Conservation (phyloP, 768 basidiomycete species). For the Clavulina sp. region DNA sequence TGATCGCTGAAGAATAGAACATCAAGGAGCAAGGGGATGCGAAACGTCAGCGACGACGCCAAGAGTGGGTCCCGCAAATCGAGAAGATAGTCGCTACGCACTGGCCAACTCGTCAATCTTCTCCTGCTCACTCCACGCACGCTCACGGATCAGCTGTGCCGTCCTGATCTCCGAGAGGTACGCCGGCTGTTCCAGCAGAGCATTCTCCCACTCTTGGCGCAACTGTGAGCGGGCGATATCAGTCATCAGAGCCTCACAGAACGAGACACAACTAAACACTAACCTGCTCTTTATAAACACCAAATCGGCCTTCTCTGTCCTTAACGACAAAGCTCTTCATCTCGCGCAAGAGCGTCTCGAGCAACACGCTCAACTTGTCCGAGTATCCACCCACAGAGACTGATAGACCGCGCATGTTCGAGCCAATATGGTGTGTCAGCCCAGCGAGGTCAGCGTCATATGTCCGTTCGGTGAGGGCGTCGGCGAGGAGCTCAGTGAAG, state of each 20-base stretch:
- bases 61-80: neutral
- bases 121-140: slow-evolving; percentile 62
- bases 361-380: slow-evolving; percentile 65
- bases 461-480: slow-evolving; percentile 75
- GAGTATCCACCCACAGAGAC: slow-evolving; percentile 72
- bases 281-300: slow-evolving; percentile 74
- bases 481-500: slow-evolving; percentile 70
- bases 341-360: slow-evolving; percentile 51
- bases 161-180: slow-evolving; percentile 59
- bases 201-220: slow-evolving; percentile 68
- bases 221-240: slow-evolving; percentile 26
- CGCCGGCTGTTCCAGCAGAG: slow-evolving; percentile 72
- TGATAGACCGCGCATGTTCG: slow-evolving; percentile 46
- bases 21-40: neutral
- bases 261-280: slow-evolving; percentile 10
- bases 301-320: slow-evolving; percentile 55
- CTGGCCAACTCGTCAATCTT: slow-evolving; percentile 56
- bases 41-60: neutral
- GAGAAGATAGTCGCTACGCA: slow-evolving; percentile 23
- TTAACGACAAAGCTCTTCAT: slow-evolving; percentile 45
- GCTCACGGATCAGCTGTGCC: slow-evolving; percentile 50
- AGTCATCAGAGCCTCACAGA: slow-evolving; percentile 3
- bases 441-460: slow-evolving; percentile 91
- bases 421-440: slow-evolving; percentile 49
- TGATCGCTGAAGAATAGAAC: slow-evolving; percentile 36